Base-by-base conservation (phyloP, 352 stramenopile genomes). In the Globisporangium megalacanthum region DNA sequence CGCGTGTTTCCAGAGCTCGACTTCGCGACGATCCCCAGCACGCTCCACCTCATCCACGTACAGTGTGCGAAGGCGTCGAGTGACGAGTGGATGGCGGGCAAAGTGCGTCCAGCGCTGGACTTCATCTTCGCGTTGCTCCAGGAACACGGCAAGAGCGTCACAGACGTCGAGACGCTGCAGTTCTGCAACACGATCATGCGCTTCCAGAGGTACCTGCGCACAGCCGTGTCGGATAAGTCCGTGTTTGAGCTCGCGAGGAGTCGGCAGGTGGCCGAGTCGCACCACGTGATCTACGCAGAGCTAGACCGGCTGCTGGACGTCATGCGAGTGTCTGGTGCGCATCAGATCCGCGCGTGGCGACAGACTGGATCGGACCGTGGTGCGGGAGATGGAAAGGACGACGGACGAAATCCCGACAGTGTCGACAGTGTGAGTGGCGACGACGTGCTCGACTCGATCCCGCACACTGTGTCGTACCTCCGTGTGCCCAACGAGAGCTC, bases 231-330 rank as follows among this genome's bases (percentile, higher is more conserved):
- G 6, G 14, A 57, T 7, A 46, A 15, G 15, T 57, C 52, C 0
- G 52, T 41, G 8, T 47, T 37, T 15, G 14, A 47, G 41, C 9
- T 41, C 17, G 52, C 25, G 4, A 33, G 52, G 15, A 57, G 52
- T 29, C 52, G 39, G 2, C 36, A 45, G 17, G 54, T 59, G 15
- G 45, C 45, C 6, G 45, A 59, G 19, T 36, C 25, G 9, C 15
- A 59, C 25, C 42, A 49, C 6, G 54, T 59, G 29, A 49, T 59
- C 4, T 59, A 52, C 41, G 33, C 42, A 15, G 29, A 52, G 33
- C 29, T 59, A 15, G 44, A 59, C 49, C 42, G 45, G 1, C 20
- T 52, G 31, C 29, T 59, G 35, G 44, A 45, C 54, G 14, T 51
- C 5, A n/a, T 59, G 20, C 3, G 37, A 29, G 42, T 59, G n/a